phyloP scores from a whole-genome alignment of 108 stramenopile genomes.

The Epipyxis sp. region DNA sequence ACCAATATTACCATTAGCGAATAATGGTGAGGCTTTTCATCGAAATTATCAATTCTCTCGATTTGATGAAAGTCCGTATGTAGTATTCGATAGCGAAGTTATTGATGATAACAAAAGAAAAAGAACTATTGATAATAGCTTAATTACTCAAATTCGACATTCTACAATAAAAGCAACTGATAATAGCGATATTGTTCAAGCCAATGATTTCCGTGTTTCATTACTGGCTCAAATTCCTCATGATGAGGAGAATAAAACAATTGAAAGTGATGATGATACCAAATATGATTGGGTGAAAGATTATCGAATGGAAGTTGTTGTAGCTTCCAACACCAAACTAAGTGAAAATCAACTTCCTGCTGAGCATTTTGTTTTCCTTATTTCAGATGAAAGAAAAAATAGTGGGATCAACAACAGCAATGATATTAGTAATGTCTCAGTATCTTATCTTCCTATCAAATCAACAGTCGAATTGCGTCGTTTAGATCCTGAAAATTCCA shows the following conservation, averaged over 20 bases:
- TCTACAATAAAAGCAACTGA: neutral
- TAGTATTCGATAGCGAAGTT: too few species aligned
- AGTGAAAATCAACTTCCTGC: too few species aligned
- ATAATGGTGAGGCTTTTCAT: neutral
- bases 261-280: neutral
- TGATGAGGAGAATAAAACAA: neutral
- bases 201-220: neutral
- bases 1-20: neutral
- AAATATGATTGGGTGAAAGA: neutral
- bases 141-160: neutral
- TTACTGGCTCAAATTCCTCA: neutral
- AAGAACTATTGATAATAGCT: neutral
- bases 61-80: neutral
- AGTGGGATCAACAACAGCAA: too few species aligned
- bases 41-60: neutral
- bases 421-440: too few species aligned
- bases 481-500: neutral
- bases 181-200: neutral
- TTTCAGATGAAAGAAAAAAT: too few species aligned
- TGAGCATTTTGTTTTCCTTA: too few species aligned
- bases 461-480: neutral
- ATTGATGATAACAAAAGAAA: neutral
- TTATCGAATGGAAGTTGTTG: constrained; percentile 10
- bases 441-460: too few species aligned
- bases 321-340: neutral